phyloP scores from a whole-genome alignment of 106 monocot genomes.

The Acorus gramineus region DNA sequence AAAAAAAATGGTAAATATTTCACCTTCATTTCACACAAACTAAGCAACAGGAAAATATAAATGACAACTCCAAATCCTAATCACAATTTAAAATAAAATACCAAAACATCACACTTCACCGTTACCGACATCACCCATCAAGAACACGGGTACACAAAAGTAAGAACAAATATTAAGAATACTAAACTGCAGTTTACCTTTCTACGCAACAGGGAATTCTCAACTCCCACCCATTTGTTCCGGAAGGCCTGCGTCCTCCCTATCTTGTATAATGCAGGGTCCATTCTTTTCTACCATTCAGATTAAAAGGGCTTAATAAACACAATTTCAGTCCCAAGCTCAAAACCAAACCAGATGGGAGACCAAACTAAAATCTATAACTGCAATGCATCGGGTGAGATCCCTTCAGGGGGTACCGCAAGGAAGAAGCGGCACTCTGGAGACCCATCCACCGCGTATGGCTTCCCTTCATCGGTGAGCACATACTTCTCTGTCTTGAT shows the following conservation, averaged over 20 bases:
- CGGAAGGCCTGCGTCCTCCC: conserved; percentile 58
- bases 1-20: no score
- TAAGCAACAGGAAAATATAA: conserved; percentile 7
- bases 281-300: conserved; percentile 44
- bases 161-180: not conserved
- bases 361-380: conserved; percentile 9
- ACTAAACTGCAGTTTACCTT: conserved; percentile 29
- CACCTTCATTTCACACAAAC: no score
- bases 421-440: conserved; percentile 57
- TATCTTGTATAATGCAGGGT: conserved; percentile 42
- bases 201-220: conserved; percentile 41
- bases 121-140: not conserved
- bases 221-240: conserved; percentile 68
- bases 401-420: conserved; percentile 61
- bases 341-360: not conserved
- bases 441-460: conserved; percentile 52
- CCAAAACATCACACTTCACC: not conserved
- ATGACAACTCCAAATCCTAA: not conserved
- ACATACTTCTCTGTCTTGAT: conserved; percentile 49
- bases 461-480: conserved; percentile 71
- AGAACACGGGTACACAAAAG: not conserved
- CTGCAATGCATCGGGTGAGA: conserved; percentile 46
- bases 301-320: no score
- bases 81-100: not conserved
- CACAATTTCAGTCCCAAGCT: not conserved